Percentiles rank a stretch among this genome's conserved stretches.
These are phyloP conservation scores for Crithidia expoeki DNA, from an alignment of 208 protist species.

Conservation along the genomic window DNA sequence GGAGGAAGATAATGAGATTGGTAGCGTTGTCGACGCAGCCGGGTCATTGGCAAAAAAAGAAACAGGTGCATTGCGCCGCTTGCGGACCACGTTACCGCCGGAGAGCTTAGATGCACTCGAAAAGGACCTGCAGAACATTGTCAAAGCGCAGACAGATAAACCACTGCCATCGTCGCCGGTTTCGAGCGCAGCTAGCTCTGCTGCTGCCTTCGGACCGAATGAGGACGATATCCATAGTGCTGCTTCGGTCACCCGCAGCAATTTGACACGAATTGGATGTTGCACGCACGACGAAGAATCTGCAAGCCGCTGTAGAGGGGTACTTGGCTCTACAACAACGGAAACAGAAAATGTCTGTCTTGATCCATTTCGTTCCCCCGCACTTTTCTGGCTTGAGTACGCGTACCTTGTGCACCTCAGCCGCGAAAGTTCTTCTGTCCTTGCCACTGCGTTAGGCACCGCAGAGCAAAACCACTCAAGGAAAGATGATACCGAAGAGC, in stretches of 20 bases:
- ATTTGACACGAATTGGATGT: too few relatives aligned
- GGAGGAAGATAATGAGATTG: not conserved
- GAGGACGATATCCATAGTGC: not conserved
- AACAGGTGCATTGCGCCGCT: not conserved
- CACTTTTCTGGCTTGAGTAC: conserved; percentile 34
- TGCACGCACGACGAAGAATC: too few relatives aligned
- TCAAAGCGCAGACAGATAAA: too few relatives aligned
- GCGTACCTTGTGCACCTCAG: conserved; percentile 20
- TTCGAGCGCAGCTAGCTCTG: not conserved
- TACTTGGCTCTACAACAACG: not conserved
- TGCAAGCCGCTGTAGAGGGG: too few relatives aligned
- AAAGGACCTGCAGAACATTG: not conserved
- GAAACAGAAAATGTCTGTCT: not conserved
- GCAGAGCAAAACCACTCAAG: conserved; percentile 27
- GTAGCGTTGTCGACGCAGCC: too few relatives aligned
- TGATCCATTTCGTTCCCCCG: conserved; percentile 10
- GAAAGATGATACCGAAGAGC: conserved; percentile 22
- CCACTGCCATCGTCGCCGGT: not conserved
- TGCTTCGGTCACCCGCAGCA: not conserved
- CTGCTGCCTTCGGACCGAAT: not conserved
- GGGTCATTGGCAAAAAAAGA: too few relatives aligned
- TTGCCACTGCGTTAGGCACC: conserved; percentile 22
- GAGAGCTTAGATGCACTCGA: not conserved
- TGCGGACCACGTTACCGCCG: conserved; percentile 2
- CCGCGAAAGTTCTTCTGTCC: conserved; percentile 20